These are phyloP conservation scores for Carpinus fangiana DNA, from an alignment of 306 rosid species.

Conservation along the genomic window DNA sequence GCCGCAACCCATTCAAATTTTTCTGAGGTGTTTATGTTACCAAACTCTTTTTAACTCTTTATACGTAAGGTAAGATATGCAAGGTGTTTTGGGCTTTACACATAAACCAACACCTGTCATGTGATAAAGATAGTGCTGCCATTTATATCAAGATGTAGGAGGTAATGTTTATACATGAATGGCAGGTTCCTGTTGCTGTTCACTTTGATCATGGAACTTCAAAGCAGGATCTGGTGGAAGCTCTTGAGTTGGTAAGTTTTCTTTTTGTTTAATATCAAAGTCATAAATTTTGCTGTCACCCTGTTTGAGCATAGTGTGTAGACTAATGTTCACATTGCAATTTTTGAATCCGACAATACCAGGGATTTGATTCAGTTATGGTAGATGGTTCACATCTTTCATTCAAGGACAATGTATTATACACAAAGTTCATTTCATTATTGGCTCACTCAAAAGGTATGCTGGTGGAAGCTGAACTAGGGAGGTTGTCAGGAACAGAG, in stretches of 20 bases:
- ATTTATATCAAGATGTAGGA: neutral
- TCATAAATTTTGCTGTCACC: constrained; percentile 12
- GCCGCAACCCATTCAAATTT: neutral
- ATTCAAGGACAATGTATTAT: constrained; percentile 65
- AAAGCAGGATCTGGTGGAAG: constrained; percentile 78
- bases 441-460: constrained; percentile 77
- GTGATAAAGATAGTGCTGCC: neutral
- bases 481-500: constrained; percentile 95
- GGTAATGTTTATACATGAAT: constrained; percentile 22
- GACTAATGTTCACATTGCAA: constrained; percentile 14
- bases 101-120: neutral
- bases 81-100: neutral
- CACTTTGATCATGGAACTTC: constrained; percentile 98
- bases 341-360: constrained; percentile 30
- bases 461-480: constrained; percentile 94
- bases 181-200: constrained; percentile 85
- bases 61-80: neutral
- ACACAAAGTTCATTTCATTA: constrained; percentile 68
- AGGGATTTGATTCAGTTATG: constrained; percentile 94
- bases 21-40: neutral
- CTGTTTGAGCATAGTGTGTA: constrained; percentile 10
- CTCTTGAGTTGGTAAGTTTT: constrained; percentile 71
- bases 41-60: neutral
- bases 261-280: constrained; percentile 9
- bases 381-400: constrained; percentile 95